Conservation (phyloP, 805 yeast species). For the Yarrowia sp. region DNA sequence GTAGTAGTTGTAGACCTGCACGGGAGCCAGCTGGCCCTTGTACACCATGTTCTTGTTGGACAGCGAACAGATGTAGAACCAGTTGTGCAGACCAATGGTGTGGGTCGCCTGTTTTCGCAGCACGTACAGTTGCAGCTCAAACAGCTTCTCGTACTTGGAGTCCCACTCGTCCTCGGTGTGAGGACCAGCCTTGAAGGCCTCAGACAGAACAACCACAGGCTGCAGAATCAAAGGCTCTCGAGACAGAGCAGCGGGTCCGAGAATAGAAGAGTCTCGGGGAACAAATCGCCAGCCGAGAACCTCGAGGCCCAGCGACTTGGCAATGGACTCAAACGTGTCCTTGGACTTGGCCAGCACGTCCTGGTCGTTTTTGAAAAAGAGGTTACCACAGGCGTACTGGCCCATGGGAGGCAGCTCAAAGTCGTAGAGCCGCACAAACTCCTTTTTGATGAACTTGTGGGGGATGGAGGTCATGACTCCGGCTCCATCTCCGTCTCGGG, state of each 20-base stretch:
- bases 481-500: constrained; percentile 98
- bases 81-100: constrained; percentile 88
- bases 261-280: constrained; percentile 88
- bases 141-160: constrained; percentile 54
- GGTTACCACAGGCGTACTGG: constrained; percentile 92
- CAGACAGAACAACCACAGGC: constrained; percentile 79
- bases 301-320: constrained; percentile 67
- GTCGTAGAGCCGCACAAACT: constrained; percentile 68
- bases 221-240: constrained; percentile 90
- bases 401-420: constrained; percentile 72
- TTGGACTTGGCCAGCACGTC: constrained; percentile 68
- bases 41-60: constrained; percentile 88
- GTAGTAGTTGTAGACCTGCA: constrained; percentile 92
- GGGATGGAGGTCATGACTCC: constrained; percentile 94
- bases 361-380: constrained; percentile 84
- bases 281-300: constrained; percentile 95
- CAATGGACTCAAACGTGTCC: constrained; percentile 76
- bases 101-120: constrained; percentile 87
- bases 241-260: constrained; percentile 92
- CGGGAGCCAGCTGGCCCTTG: constrained; percentile 96
- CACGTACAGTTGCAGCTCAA: constrained; percentile 80
- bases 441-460: constrained; percentile 80
- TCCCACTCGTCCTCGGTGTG: constrained; percentile 54
- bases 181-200: constrained; percentile 45
- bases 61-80: constrained; percentile 95